Evolutionary conservation across 306 rosid genomes (phyloP), one percentile per base, ranked within the genome.

Genomic region (Cicer judaicum): DNA sequence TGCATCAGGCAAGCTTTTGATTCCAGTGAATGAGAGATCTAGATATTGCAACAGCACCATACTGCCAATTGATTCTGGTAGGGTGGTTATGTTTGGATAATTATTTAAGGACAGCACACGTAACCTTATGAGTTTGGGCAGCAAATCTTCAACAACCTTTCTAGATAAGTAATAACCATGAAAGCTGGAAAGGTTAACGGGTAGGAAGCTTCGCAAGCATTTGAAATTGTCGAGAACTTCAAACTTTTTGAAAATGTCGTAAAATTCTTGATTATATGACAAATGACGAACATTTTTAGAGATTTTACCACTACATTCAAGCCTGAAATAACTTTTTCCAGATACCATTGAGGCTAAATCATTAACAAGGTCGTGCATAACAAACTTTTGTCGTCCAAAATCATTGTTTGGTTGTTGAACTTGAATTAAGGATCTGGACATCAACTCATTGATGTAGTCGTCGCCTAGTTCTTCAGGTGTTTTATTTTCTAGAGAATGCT

Each of bases 371-470:
- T 54, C 75, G 39, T 70, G 64, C 53, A 70, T 53, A 18, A 39
- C 19, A 53, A 39, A 54, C 13, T 16, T 39, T 1, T 46, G 0
- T 53, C 4, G 12, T 2, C 12, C 0, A 34, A 2, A 1, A 16
- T 7, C 12, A 39, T 2, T 40, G 5, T 8, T 16, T 0, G 15
- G 6, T 16, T 53, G 12, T 16, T 70, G 36, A 4, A 29, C 36
- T 29, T 3, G 64, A 39, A 54, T 2, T 12, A 70, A 54, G 0
- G 75, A 70, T 54, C 53, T 70, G 0, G 64, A 53, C 13, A 50
- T 38, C 12, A 86, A 34, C 2, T 78, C 86, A 44, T n/a, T 2
- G 10, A 81, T 62, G n/a, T 18, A 78, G 2, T 81, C 76, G 6
- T 66, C 8, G 2, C 80, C 84, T 42, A 69, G 44, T 6, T 44